Evolutionary conservation across 2,329 filamentous ascomycete species (phyloP).

Genomic region (Macrophomina phaseolina): DNA sequence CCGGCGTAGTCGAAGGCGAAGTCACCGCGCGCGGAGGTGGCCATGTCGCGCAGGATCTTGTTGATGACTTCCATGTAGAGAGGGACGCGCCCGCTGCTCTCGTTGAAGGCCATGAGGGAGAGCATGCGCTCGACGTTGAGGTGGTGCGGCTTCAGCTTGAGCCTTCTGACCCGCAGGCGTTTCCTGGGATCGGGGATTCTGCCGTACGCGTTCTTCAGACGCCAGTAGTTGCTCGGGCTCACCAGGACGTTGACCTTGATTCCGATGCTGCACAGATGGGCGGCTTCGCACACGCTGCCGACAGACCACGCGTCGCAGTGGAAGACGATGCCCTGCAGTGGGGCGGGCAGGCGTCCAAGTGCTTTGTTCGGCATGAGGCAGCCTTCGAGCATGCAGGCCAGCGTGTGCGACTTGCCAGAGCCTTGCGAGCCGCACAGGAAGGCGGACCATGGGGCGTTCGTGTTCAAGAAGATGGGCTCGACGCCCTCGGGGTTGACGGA

Average conservation of each 20-base stretch:
- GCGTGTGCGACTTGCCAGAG: slow-evolving; percentile 66
- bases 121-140: slow-evolving; percentile 61
- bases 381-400: slow-evolving; percentile 65
- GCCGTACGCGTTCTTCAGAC: slow-evolving; percentile 52
- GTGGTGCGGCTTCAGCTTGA: slow-evolving; percentile 55
- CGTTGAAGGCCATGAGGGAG: slow-evolving; percentile 59
- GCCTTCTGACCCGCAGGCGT: slow-evolving; percentile 53
- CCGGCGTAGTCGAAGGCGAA: slow-evolving; percentile 56
- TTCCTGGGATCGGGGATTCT: slow-evolving; percentile 30
- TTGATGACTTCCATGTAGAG: slow-evolving; percentile 63
- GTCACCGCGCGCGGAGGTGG: slow-evolving; percentile 51
- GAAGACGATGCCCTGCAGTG: slow-evolving; percentile 65
- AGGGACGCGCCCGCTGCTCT: slow-evolving; percentile 50
- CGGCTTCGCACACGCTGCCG: slow-evolving; percentile 62
- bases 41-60: slow-evolving; percentile 63
- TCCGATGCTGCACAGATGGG: slow-evolving; percentile 56
- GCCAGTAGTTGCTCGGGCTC: slow-evolving; percentile 53
- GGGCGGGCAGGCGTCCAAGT: slow-evolving; percentile 54
- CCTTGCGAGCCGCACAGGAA: slow-evolving; percentile 71
- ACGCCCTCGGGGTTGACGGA: slow-evolving; percentile 1
- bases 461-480: slow-evolving; percentile 55
- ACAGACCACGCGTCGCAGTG: slow-evolving; percentile 55
- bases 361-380: slow-evolving; percentile 55
- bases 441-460: slow-evolving; percentile 60
- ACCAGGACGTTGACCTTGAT: slow-evolving; percentile 60